Conservation (phyloP, 225 moss, liverwort and hornwort species). For the Lunularia cruciata region DNA sequence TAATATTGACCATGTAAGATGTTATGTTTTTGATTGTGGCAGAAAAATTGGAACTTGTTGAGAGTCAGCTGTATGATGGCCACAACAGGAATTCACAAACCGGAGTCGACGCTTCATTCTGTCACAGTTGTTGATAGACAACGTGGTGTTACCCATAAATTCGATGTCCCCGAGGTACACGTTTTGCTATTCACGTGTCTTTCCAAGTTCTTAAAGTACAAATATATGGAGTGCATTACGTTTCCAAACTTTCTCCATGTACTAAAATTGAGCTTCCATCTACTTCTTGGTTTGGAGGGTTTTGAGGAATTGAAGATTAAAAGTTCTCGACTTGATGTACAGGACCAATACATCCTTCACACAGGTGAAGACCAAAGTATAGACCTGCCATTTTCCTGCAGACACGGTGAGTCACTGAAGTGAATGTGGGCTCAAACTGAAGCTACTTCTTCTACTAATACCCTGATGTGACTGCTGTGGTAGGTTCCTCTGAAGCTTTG, state of each 20-base stretch:
- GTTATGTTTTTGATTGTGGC: slow-evolving; percentile 7
- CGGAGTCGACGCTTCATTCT: slow-evolving; percentile 53
- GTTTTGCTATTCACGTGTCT: no score
- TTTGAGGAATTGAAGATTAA: no score
- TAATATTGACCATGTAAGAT: background rate
- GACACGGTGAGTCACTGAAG: slow-evolving; percentile 63
- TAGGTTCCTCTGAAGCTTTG: no score
- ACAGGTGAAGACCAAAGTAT: slow-evolving; percentile 89
- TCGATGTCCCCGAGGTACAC: slow-evolving; percentile 82
- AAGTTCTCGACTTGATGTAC: slow-evolving; percentile 41
- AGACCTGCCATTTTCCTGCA: slow-evolving; percentile 84
- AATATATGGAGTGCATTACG: no score
- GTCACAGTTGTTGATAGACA: slow-evolving; percentile 87
- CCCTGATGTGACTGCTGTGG: no score
- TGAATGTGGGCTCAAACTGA: background rate
- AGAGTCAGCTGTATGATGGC: slow-evolving; percentile 84
- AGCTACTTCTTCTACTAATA: no score
- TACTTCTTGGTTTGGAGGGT: no score
- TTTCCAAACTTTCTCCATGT: no score
- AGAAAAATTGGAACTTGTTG: slow-evolving; percentile 99
- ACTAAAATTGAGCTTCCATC: no score
- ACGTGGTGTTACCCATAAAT: slow-evolving; percentile 79
- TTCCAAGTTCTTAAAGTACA: no score
- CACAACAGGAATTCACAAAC: slow-evolving; percentile 75
- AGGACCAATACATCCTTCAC: slow-evolving; percentile 98